Conservation (phyloP, 2,329 filamentous ascomycete genomes). For the Sporothrix dimorphospora region DNA sequence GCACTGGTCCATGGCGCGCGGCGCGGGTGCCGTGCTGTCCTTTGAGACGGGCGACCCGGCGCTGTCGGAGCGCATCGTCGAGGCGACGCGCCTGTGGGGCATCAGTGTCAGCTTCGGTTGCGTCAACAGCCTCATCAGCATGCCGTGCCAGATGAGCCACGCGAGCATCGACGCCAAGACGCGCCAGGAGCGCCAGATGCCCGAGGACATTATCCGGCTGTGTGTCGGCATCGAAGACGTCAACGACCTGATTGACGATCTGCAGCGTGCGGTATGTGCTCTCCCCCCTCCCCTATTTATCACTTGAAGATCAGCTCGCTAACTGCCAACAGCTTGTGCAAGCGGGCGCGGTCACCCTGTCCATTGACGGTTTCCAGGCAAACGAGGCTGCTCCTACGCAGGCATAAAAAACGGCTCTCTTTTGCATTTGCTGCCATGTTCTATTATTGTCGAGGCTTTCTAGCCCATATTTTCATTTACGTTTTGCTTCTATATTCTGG, state of each 20-base stretch:
- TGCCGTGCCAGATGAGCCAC: constrained; percentile 99
- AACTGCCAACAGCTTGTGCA: constrained; percentile 70
- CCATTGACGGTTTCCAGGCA: constrained; percentile 79
- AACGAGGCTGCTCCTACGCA: constrained; percentile 30
- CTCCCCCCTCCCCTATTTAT: too few relatives aligned
- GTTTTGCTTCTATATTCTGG: not conserved
- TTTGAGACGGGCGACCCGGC: constrained; percentile 91
- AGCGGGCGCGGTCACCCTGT: constrained; percentile 88
- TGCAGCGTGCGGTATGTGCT: constrained; percentile 80
- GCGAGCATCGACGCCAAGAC: constrained; percentile 97
- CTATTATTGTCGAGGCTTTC: not conserved
- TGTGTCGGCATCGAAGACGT: constrained; percentile 96
- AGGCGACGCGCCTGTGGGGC: constrained; percentile 86
- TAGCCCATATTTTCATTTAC: not conserved
- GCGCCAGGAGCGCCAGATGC: constrained; percentile 83
- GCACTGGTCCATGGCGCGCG: constrained; percentile 93
- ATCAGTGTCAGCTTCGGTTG: constrained; percentile 98
- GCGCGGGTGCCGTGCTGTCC: constrained; percentile 89
- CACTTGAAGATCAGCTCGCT: not conserved
- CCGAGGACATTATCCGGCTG: constrained; percentile 92
- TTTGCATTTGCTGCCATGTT: not conserved
- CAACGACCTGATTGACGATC: constrained; percentile 88
- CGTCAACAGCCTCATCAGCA: constrained; percentile 97
- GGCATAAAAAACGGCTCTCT: not conserved
- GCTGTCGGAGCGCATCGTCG: constrained; percentile 89